Conservation (phyloP, 2,329 filamentous ascomycete species). For the Grosmannia serpens region DNA sequence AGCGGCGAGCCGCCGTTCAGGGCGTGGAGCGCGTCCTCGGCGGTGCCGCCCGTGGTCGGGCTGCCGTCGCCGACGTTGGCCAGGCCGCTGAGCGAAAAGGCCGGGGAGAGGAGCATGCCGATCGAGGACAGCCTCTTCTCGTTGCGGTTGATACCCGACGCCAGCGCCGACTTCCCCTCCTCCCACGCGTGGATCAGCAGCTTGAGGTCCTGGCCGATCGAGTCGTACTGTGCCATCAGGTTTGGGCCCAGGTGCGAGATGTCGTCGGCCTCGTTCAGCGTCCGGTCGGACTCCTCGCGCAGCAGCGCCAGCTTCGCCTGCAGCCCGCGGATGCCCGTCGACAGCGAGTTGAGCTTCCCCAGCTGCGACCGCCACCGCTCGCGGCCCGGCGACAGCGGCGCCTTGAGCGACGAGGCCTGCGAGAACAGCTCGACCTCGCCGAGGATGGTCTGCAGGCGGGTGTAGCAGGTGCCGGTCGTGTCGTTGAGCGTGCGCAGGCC, state of each 20-base stretch:
- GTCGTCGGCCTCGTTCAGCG: constrained; percentile 61
- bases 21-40: constrained; percentile 56
- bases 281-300: constrained; percentile 76
- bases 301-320: constrained; percentile 92
- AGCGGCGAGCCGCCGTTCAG: constrained; percentile 52
- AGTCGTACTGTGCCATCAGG: constrained; percentile 85
- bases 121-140: constrained; percentile 57
- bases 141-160: constrained; percentile 71
- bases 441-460: constrained; percentile 57
- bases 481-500: constrained; percentile 56
- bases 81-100: constrained; percentile 54
- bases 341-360: constrained; percentile 77
- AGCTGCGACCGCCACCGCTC: constrained; percentile 81
- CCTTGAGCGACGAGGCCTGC: constrained; percentile 43
- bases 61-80: constrained; percentile 45
- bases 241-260: constrained; percentile 66
- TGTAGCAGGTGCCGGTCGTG: constrained; percentile 49
- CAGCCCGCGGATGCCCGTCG: constrained; percentile 78
- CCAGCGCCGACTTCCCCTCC: constrained; percentile 70
- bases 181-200: constrained; percentile 78
- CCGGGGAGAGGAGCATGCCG: constrained; percentile 46
- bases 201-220: constrained; percentile 78
- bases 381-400: constrained; percentile 56
- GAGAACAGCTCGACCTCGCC: constrained; percentile 63
- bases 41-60: constrained; percentile 16